A percentile compares a stretch with the other conserved stretches of the same genome.
Conservation (phyloP, 495 filamentous ascomycete species). For the Penicillium lividum region DNA sequence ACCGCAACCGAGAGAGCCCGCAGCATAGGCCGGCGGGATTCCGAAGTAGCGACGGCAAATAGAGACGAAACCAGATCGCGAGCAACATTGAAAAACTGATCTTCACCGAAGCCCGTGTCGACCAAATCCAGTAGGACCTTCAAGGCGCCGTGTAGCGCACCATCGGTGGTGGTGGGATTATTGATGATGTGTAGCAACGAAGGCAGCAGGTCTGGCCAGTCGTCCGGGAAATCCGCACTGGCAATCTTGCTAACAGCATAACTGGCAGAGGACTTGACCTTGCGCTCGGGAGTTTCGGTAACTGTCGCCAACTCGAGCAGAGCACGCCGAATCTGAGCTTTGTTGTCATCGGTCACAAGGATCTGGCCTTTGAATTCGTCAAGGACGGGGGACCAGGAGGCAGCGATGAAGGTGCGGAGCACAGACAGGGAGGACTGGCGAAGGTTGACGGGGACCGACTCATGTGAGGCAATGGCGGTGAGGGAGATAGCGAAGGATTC, state of each 20-base stretch:
- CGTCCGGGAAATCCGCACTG: constrained; percentile 85
- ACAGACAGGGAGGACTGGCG: constrained; percentile 79
- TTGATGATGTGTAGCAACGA: constrained; percentile 74
- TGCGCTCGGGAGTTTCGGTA: constrained; percentile 68
- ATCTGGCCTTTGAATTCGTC: constrained; percentile 69
- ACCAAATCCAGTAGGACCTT: constrained; percentile 87
- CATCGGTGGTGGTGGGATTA: constrained; percentile 62
- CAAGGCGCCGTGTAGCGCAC: constrained; percentile 84
- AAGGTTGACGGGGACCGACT: constrained; percentile 65
- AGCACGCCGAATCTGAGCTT: constrained; percentile 66
- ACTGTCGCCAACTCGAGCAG: constrained; percentile 78
- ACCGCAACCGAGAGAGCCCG: constrained; percentile 83
- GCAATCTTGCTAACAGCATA: constrained; percentile 96
- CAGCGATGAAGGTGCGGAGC: constrained; percentile 79
- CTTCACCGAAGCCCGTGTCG: constrained; percentile 87
- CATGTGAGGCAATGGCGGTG: constrained; percentile 73
- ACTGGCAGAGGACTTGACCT: constrained; percentile 82
- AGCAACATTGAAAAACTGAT: constrained; percentile 89
- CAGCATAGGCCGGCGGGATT: constrained; percentile 68
- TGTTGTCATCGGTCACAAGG: constrained; percentile 62
- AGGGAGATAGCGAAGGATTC: constrained; percentile 75
- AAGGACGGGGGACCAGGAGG: constrained; percentile 69
- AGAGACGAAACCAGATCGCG: constrained; percentile 78
- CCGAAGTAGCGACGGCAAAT: constrained; percentile 77
- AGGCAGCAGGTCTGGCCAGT: constrained; percentile 86